These are phyloP conservation scores for Mycena haematopus DNA, from an alignment of 768 basidiomycete species.

Conservation along the genomic window DNA sequence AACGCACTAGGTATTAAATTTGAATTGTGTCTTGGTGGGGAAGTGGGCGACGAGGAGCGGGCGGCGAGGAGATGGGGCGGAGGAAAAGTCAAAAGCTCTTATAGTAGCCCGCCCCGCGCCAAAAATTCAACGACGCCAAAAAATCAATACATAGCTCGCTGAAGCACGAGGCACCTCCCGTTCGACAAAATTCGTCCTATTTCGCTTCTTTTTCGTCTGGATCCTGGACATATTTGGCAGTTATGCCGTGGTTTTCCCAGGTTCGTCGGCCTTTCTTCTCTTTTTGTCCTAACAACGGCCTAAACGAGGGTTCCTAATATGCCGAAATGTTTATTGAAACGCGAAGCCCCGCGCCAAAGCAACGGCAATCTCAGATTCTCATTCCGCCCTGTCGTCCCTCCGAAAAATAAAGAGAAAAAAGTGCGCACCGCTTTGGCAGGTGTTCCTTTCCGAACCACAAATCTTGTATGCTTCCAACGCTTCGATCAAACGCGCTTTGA, in stretches of 20 bases:
- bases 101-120: slow-evolving; percentile 6
- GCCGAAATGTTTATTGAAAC: slow-evolving; percentile 18
- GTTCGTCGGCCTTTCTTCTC: slow-evolving; percentile 1
- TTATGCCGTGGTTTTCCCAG: slow-evolving; percentile 2
- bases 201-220: background rate
- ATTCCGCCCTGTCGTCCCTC: background rate
- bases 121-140: background rate
- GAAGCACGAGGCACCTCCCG: background rate
- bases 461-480: slow-evolving; percentile 7
- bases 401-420: background rate
- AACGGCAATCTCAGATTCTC: slow-evolving; percentile 22
- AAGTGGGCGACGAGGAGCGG: background rate
- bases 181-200: background rate
- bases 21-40: slow-evolving; percentile 3
- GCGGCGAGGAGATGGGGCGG: background rate
- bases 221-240: background rate
- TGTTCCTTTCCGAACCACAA: slow-evolving; percentile 1
- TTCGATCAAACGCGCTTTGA: slow-evolving; percentile 24
- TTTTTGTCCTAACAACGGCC: slow-evolving; percentile 13
- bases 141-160: background rate
- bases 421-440: background rate
- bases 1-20: slow-evolving; percentile 17
- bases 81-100: background rate
- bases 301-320: slow-evolving; percentile 2
- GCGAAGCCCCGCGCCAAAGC: slow-evolving; percentile 10